These are phyloP conservation scores for Trypethelium eluteriae DNA, from an alignment of 495 filamentous ascomycete genomes.

Conservation along the genomic window DNA sequence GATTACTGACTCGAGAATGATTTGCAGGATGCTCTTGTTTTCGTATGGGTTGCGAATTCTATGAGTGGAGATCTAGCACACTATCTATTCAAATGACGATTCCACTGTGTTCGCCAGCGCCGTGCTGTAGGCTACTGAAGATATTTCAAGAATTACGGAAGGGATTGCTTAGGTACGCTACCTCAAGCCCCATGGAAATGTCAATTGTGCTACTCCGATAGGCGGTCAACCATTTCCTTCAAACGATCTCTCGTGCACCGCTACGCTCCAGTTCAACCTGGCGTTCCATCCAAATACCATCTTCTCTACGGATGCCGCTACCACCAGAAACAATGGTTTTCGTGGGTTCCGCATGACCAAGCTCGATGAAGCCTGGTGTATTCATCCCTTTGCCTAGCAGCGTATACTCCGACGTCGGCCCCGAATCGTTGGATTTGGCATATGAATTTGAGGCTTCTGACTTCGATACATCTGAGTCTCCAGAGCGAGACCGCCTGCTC, in stretches of 20 bases:
- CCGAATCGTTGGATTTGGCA: neutral
- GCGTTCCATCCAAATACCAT: neutral
- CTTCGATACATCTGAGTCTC: neutral
- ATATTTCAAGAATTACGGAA: no score
- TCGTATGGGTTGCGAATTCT: no score
- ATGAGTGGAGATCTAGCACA: no score
- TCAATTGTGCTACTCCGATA: neutral
- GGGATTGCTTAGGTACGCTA: no score
- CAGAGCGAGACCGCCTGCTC: neutral
- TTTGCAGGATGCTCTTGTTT: no score
- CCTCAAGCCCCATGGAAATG: no score
- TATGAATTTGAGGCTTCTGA: neutral
- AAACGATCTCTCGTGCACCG: neutral
- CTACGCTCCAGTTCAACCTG: neutral
- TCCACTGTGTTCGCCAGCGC: no score
- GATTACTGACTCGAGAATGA: no score
- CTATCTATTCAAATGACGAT: no score
- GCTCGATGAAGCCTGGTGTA: neutral
- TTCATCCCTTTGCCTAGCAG: neutral
- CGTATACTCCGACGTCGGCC: neutral
- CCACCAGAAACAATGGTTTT: neutral
- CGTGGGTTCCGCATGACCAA: neutral
- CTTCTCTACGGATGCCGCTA: neutral
- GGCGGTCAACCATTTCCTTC: neutral
- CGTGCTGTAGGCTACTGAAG: no score